phyloP scores from a whole-genome alignment of 2,329 filamentous ascomycete species.

The Sarocladium oryzae region DNA sequence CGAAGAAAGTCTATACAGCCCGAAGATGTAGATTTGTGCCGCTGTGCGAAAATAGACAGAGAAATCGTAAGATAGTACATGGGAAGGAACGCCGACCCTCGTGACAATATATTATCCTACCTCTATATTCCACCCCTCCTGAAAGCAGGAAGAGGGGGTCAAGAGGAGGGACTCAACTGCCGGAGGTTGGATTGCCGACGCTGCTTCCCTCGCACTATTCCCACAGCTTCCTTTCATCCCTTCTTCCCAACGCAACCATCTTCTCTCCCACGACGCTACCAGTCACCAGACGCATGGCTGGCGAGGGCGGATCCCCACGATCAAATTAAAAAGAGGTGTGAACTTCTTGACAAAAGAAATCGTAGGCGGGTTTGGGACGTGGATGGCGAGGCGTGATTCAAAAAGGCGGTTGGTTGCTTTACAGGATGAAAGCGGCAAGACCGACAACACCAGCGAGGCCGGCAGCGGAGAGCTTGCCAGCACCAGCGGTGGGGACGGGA shows the following conservation, averaged over 20 bases:
- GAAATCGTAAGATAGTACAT: conserved; percentile 5
- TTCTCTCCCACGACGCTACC: conserved; percentile 7
- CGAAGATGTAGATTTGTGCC: conserved; percentile 9
- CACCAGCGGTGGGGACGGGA: conserved; percentile 45
- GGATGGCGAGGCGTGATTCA: conserved; percentile 26
- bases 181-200: conserved; percentile 6
- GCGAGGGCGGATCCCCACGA: conserved; percentile 21
- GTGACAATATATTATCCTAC: not conserved
- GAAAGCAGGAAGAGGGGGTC: too few species aligned
- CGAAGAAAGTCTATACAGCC: conserved; percentile 9
- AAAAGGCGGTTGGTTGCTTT: conserved; percentile 32
- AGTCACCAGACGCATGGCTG: conserved; percentile 8
- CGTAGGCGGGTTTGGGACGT: conserved; percentile 30
- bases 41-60: conserved; percentile 9
- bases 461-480: conserved; percentile 53
- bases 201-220: conserved; percentile 4
- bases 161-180: conserved; percentile 1
- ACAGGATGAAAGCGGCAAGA: conserved; percentile 52
- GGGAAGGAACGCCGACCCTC: conserved; percentile 2
- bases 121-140: not conserved
- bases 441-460: conserved; percentile 55
- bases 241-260: conserved; percentile 7
- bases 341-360: conserved; percentile 27
- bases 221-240: conserved; percentile 6
- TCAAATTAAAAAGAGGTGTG: conserved; percentile 2